Conservation (phyloP, 1,139 yeast species). For the Debaryomycetaceae sp. region DNA sequence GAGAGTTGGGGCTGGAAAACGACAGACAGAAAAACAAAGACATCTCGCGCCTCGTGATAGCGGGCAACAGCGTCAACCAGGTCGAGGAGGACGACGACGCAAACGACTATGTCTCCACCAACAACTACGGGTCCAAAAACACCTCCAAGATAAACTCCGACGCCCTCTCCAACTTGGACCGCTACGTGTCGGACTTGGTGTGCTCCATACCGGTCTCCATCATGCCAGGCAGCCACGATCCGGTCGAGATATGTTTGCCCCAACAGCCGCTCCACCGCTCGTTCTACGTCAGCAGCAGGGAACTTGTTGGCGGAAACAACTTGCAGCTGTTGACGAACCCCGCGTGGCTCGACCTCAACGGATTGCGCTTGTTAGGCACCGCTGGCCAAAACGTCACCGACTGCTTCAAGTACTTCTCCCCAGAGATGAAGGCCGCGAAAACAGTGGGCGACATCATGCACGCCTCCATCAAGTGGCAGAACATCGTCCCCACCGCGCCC, state of each 20-base stretch:
- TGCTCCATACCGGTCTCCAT: constrained; percentile 64
- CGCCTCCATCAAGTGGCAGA: constrained; percentile 76
- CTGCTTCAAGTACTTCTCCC: constrained; percentile 65
- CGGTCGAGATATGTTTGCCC: constrained; percentile 79
- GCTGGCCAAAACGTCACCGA: constrained; percentile 86
- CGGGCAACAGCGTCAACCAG: constrained; percentile 69
- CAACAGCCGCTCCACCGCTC: constrained; percentile 86
- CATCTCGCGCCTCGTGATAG: constrained; percentile 59
- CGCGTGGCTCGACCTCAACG: constrained; percentile 52
- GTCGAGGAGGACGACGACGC: constrained; percentile 19
- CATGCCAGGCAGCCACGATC: constrained; percentile 85
- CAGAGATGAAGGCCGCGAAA: constrained; percentile 45
- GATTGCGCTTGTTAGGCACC: constrained; percentile 60
- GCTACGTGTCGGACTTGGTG: constrained; percentile 55
- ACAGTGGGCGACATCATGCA: constrained; percentile 51
- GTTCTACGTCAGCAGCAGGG: constrained; percentile 51
- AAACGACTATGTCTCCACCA: constrained; percentile 31
- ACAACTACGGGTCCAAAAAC: constrained; percentile 53
- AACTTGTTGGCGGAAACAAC: constrained; percentile 37
- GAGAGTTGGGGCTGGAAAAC: constrained; percentile 51
- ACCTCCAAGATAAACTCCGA: constrained; percentile 46
- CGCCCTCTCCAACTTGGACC: constrained; percentile 48
- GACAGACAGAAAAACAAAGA: constrained; percentile 22
- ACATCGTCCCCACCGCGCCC: constrained; percentile 91
- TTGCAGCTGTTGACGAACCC: constrained; percentile 70